These are phyloP conservation scores for Cladosporium velox DNA, from an alignment of 2,329 filamentous ascomycete genomes.

Conservation along the genomic window DNA sequence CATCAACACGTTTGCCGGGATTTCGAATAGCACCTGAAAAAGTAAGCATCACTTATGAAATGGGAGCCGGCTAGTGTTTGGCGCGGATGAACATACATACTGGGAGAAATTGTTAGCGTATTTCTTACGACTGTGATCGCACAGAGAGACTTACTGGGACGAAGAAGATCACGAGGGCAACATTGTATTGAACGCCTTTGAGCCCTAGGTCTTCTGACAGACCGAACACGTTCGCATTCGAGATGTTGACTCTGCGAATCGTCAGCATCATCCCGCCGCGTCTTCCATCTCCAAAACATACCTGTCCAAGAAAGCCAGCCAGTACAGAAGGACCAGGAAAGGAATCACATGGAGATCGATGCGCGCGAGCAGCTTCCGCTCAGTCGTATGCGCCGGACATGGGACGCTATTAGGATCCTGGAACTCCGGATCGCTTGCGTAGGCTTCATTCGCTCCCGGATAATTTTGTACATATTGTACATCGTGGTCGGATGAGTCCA, in stretches of 20 bases:
- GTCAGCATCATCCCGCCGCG: neutral
- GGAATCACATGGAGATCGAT: slow-evolving; percentile 54
- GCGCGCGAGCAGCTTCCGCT: slow-evolving; percentile 45
- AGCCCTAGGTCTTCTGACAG: slow-evolving; percentile 51
- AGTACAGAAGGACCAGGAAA: slow-evolving; percentile 53
- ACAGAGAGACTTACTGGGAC: slow-evolving; percentile 35
- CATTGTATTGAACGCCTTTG: slow-evolving; percentile 50
- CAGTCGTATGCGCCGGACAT: slow-evolving; percentile 54
- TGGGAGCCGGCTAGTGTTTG: neutral
- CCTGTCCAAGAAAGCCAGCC: slow-evolving; percentile 50
- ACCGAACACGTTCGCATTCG: slow-evolving; percentile 56
- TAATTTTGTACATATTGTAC: slow-evolving; percentile 24
- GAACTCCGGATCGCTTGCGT: slow-evolving; percentile 11
- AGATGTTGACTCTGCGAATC: slow-evolving; percentile 51
- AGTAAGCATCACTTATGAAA: neutral
- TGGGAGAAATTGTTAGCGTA: neutral
- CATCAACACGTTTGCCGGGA: slow-evolving; percentile 51
- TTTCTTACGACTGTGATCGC: neutral
- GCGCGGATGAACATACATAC: slow-evolving; percentile 8
- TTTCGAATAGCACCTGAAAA: slow-evolving; percentile 54
- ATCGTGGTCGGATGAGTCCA: slow-evolving; percentile 13
- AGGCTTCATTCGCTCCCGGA: slow-evolving; percentile 23
- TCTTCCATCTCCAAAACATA: neutral
- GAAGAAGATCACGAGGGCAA: slow-evolving; percentile 57
- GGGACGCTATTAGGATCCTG: slow-evolving; percentile 40